These are phyloP conservation scores for Amphirosellinia nigrospora DNA, from an alignment of 495 filamentous ascomycete genomes.

Conservation along the genomic window DNA sequence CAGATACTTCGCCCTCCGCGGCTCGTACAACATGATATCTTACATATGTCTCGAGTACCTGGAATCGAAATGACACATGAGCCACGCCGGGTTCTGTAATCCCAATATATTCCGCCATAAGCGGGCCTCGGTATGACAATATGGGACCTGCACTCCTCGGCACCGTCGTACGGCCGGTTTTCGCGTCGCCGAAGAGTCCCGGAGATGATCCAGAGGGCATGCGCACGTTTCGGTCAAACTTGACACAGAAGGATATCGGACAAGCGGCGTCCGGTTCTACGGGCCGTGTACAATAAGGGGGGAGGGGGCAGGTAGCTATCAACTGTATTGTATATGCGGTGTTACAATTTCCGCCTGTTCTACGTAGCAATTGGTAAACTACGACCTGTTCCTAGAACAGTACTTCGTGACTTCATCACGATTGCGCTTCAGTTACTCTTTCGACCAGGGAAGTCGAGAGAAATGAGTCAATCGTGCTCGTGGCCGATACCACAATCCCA, in stretches of 20 bases:
- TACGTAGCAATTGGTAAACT: not conserved
- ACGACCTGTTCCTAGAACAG: not conserved
- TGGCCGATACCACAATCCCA: not conserved
- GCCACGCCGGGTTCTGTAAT: not conserved
- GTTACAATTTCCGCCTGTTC: not conserved
- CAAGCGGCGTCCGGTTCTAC: not conserved
- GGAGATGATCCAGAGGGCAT: not conserved
- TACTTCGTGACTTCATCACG: not conserved
- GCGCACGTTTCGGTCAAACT: not conserved
- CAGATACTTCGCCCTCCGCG: not conserved
- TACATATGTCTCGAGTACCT: not conserved
- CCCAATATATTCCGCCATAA: constrained; percentile 11
- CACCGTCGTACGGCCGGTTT: not conserved
- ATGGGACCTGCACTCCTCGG: constrained; percentile 1
- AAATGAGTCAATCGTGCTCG: not conserved
- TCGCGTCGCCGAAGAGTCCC: not conserved
- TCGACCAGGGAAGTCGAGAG: not conserved
- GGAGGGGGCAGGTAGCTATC: no score
- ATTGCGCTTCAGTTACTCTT: not conserved
- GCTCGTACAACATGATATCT: not conserved
- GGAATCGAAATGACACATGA: not conserved
- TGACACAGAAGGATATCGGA: not conserved
- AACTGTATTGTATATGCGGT: not conserved
- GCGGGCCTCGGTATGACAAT: not conserved
- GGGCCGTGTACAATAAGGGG: not conserved